Conservation (phyloP, 805 yeast species). For the Saccharomycopsis microspora region DNA sequence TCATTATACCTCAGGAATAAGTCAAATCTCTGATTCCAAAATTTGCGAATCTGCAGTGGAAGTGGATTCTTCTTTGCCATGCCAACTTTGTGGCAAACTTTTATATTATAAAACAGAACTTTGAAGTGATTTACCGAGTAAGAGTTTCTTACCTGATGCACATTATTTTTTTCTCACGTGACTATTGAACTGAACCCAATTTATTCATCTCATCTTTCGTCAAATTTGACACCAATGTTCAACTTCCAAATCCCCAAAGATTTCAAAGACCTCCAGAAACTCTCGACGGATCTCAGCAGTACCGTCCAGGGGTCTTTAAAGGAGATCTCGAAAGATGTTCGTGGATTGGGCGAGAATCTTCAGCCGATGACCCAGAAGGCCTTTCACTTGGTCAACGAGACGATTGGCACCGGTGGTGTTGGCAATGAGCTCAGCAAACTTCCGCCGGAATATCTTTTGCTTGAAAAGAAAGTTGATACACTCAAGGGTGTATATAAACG, state of each 20-base stretch:
- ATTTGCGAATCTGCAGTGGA: slow-evolving; percentile 24
- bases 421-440: slow-evolving; percentile 61
- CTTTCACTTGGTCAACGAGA: slow-evolving; percentile 44
- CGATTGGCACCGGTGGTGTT: slow-evolving; percentile 36
- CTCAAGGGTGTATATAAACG: slow-evolving; percentile 48
- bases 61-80: too few species aligned
- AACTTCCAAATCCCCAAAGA: slow-evolving; percentile 12
- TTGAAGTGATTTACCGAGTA: too few species aligned
- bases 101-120: too few species aligned
- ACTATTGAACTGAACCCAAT: too few species aligned
- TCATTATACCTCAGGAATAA: slow-evolving; percentile 56
- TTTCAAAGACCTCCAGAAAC: slow-evolving; percentile 13
- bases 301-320: slow-evolving; percentile 14
- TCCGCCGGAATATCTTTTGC: slow-evolving; percentile 58
- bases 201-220: too few species aligned
- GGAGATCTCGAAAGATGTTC: slow-evolving; percentile 12
- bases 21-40: slow-evolving; percentile 50
- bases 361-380: slow-evolving; percentile 24
- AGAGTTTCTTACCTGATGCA: too few species aligned
- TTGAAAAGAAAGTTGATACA: slow-evolving; percentile 59
- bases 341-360: slow-evolving; percentile 11
- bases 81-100: too few species aligned
- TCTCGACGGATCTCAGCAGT: slow-evolving; percentile 9
- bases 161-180: too few species aligned
- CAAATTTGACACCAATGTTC: too few species aligned